These are phyloP conservation scores for Monilinia vaccinii-corymbosi DNA, from an alignment of 2,329 filamentous ascomycete genomes.

Conservation along the genomic window DNA sequence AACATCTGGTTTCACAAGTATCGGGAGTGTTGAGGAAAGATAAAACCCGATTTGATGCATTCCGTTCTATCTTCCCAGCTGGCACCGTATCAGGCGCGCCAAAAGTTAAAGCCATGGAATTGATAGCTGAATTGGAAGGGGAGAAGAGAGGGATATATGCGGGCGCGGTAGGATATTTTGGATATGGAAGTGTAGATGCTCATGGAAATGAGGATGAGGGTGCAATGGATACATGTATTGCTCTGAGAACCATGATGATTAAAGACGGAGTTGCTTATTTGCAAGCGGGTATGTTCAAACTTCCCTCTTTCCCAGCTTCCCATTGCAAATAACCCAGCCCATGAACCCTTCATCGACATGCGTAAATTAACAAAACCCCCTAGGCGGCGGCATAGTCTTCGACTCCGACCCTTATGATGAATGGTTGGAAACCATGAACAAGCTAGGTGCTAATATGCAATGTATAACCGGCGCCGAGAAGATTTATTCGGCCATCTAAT, in stretches of 20 bases:
- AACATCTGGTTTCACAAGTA: constrained; percentile 93
- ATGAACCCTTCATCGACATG: not conserved
- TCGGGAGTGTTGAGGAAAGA: constrained; percentile 76
- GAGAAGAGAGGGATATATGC: constrained; percentile 96
- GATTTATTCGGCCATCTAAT: constrained; percentile 26
- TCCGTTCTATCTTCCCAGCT: constrained; percentile 92
- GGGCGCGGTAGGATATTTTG: constrained; percentile 94
- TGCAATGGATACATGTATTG: constrained; percentile 81
- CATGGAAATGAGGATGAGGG: constrained; percentile 60
- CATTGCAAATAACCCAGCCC: not conserved
- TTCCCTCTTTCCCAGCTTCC: not conserved
- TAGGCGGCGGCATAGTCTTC: constrained; percentile 82
- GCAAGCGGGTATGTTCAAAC: constrained; percentile 51
- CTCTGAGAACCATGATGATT: constrained; percentile 76
- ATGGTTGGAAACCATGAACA: constrained; percentile 96
- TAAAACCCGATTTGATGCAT: constrained; percentile 89
- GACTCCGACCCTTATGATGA: constrained; percentile 88
- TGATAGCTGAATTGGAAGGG: constrained; percentile 86
- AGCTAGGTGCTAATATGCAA: constrained; percentile 80
- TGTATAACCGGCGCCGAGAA: constrained; percentile 81
- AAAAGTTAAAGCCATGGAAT: constrained; percentile 93
- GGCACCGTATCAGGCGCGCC: constrained; percentile 93
- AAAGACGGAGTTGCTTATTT: constrained; percentile 89
- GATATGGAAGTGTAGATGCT: constrained; percentile 64
- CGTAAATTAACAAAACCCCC: not conserved